phyloP scores from a whole-genome alignment of 768 basidiomycete genomes.

The Tremella fuciformis region DNA sequence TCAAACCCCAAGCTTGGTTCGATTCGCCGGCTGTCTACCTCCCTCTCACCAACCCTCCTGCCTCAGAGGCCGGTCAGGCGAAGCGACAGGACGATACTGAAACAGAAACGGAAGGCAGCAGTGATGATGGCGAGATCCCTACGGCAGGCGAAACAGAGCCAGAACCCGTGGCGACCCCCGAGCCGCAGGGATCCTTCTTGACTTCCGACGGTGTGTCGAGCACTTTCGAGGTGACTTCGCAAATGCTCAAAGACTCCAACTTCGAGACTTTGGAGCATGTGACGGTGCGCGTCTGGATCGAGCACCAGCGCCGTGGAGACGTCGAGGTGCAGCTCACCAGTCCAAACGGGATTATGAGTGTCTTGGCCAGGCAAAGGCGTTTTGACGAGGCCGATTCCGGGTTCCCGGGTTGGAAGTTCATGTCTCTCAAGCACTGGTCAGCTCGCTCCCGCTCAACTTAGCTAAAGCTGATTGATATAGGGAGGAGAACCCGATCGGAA shows the following conservation, averaged over 20 bases:
- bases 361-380: conserved; percentile 70
- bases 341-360: conserved; percentile 78
- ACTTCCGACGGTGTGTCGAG: conserved; percentile 63
- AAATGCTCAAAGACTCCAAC: conserved; percentile 69
- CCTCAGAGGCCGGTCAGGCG: conserved; percentile 16
- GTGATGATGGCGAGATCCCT: conserved; percentile 5
- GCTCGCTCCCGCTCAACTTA: conserved; percentile 32
- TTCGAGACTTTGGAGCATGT: conserved; percentile 87
- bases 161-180: conserved; percentile 59
- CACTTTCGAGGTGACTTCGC: conserved; percentile 64
- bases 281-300: conserved; percentile 87
- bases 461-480: conserved; percentile 55
- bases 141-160: conserved; percentile 13
- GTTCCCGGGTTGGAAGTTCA: conserved; percentile 95
- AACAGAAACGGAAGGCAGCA: conserved; percentile 6
- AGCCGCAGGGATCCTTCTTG: conserved; percentile 55
- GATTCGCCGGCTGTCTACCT: conserved; percentile 63
- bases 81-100: conserved; percentile 22
- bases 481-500: conserved; percentile 87
- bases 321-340: conserved; percentile 86
- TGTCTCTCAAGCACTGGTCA: conserved; percentile 96
- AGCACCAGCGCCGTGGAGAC: conserved; percentile 81
- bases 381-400: conserved; percentile 67
- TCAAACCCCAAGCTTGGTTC: conserved; percentile 93
- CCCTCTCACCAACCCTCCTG: conserved; percentile 21